A percentile compares a stretch with the other conserved stretches of the same genome.
Conservation (phyloP, 2,329 filamentous ascomycete genomes). For the Claviceps purpurea region DNA sequence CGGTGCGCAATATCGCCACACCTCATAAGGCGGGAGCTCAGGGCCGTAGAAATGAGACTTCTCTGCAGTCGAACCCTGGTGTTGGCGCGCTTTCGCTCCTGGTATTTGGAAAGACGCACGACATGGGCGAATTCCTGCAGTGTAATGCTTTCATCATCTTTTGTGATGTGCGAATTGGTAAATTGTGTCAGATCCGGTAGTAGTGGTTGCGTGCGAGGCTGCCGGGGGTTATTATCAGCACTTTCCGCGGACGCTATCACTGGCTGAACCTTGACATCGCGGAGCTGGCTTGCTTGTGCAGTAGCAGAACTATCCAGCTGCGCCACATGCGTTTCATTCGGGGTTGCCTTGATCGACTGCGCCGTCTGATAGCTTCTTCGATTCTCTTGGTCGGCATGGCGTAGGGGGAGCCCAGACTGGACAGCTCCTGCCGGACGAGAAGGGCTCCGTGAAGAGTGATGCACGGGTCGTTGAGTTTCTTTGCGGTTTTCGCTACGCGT, state of each 20-base stretch:
- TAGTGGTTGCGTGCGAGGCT: constrained; percentile 36
- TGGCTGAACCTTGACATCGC: constrained; percentile 13
- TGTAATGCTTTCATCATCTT: constrained; percentile 52
- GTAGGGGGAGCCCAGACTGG: constrained; percentile 24
- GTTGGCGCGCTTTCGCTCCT: constrained; percentile 65
- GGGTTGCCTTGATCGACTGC: constrained; percentile 23
- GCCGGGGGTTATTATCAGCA: constrained; percentile 29
- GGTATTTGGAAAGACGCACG: constrained; percentile 65
- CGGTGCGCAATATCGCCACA: constrained; percentile 63
- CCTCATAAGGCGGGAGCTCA: constrained; percentile 60
- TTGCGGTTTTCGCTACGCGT: constrained; percentile 36
- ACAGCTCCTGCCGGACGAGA: constrained; percentile 31
- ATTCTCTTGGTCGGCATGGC: constrained; percentile 30
- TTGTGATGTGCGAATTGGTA: constrained; percentile 45
- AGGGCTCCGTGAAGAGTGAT: constrained; percentile 42
- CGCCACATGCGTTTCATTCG: constrained; percentile 36
- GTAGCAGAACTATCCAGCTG: constrained; percentile 24
- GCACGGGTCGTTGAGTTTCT: constrained; percentile 27
- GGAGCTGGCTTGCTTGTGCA: constrained; percentile 16
- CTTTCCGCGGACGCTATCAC: constrained; percentile 19
- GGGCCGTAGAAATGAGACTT: constrained; percentile 59
- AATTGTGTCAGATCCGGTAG: constrained; percentile 54
- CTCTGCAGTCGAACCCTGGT: constrained; percentile 61
- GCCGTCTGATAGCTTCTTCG: constrained; percentile 25
- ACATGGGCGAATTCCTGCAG: constrained; percentile 67